phyloP scores from a whole-genome alignment of 768 basidiomycete genomes.

The Leccinum subgranulosum region DNA sequence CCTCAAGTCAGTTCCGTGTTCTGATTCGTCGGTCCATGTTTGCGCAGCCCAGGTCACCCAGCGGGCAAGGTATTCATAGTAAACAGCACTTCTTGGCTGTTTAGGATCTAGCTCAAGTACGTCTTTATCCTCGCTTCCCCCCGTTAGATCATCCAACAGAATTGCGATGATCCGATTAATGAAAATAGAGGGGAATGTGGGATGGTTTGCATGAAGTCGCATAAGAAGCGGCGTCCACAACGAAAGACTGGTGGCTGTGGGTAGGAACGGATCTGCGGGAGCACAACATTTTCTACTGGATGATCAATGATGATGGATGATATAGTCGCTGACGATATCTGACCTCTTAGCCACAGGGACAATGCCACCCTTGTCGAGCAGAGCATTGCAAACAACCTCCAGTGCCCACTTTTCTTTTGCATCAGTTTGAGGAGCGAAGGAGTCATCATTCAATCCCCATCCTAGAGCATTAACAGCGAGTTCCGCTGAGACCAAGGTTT shows the following conservation, averaged over 20 bases:
- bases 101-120: slow-evolving; percentile 17
- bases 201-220: slow-evolving; percentile 55
- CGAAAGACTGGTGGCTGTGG: slow-evolving; percentile 49
- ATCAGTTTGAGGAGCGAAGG: slow-evolving; percentile 40
- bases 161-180: slow-evolving; percentile 41
- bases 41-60: slow-evolving; percentile 67
- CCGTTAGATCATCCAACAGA: slow-evolving; percentile 24
- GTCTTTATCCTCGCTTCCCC: slow-evolving; percentile 12
- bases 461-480: slow-evolving; percentile 42
- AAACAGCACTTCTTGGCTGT: slow-evolving; percentile 38
- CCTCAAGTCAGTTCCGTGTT: slow-evolving; percentile 39
- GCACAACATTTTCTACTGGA: slow-evolving; percentile 52
- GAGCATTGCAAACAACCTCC: slow-evolving; percentile 59
- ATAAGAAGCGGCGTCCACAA: slow-evolving; percentile 67
- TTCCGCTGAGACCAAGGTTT: slow-evolving; percentile 63
- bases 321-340: slow-evolving; percentile 14
- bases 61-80: slow-evolving; percentile 58
- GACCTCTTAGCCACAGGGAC: slow-evolving; percentile 87
- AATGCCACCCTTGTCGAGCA: slow-evolving; percentile 70
- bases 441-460: slow-evolving; percentile 39
- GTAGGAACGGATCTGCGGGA: slow-evolving; percentile 41
- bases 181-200: slow-evolving; percentile 50
- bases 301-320: slow-evolving; percentile 1
- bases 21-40: slow-evolving; percentile 33
- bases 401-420: slow-evolving; percentile 64